Percentiles rank a stretch among this genome's conserved stretches.
Conservation (phyloP, 345 rosid genomes). For the Brassica cretica region DNA sequence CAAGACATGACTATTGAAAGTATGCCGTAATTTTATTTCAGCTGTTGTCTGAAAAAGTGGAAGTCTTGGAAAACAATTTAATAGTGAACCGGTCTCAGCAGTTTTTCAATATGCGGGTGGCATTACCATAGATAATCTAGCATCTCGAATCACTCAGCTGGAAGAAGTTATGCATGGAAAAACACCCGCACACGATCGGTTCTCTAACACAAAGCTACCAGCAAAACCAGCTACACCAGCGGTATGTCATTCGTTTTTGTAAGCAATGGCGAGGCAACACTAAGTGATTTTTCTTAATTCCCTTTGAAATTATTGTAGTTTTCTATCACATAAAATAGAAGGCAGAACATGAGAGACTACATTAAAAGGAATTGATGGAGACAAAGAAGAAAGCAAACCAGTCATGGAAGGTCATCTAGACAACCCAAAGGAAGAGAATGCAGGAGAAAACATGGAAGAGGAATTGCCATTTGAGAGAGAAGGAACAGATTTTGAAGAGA, state of each 20-base stretch:
- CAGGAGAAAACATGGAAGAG: too few species aligned
- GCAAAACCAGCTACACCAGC: not conserved
- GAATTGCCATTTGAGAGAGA: too few species aligned
- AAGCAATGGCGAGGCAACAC: not conserved
- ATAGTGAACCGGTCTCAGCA: not conserved
- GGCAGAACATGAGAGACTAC: not conserved
- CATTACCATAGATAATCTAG: not conserved
- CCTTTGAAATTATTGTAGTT: not conserved
- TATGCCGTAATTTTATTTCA: too few species aligned
- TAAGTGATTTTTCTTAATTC: not conserved
- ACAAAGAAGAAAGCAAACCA: not conserved
- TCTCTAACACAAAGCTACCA: not conserved
- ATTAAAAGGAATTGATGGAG: not conserved
- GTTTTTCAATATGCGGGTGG: not conserved
- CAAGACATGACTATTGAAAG: too few species aligned
- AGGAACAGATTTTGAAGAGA: too few species aligned
- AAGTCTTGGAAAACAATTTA: too few species aligned
- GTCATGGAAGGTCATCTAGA: not conserved
- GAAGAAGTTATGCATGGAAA: not conserved
- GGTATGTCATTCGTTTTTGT: not conserved
- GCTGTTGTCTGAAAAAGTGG: too few species aligned
- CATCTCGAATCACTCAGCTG: not conserved
- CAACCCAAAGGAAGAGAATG: not conserved
- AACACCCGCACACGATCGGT: not conserved
- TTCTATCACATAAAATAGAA: not conserved